Percentiles rank a stretch among this genome's conserved stretches.
phyloP scores from a whole-genome alignment of 2,329 filamentous ascomycete genomes.

The Trematosphaeria pertusa region DNA sequence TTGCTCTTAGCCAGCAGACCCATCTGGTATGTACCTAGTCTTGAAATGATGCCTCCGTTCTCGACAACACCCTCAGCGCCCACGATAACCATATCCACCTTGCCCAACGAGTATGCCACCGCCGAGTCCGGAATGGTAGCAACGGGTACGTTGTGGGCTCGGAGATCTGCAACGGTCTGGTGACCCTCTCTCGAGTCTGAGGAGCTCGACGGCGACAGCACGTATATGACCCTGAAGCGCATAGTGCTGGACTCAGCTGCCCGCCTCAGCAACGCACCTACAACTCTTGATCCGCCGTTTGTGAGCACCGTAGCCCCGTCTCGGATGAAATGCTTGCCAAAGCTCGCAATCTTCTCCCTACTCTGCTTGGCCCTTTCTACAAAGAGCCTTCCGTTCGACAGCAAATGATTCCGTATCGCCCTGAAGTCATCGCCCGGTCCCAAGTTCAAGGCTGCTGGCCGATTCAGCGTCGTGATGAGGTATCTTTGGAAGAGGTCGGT shows the following conservation, averaged over 20 bases:
- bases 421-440: constrained; percentile 75
- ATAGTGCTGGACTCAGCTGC: constrained; percentile 73
- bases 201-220: constrained; percentile 44
- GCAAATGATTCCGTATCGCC: constrained; percentile 79
- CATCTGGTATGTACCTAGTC: constrained; percentile 87
- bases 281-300: constrained; percentile 85
- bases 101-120: constrained; percentile 78
- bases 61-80: constrained; percentile 86
- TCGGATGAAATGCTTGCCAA: constrained; percentile 78
- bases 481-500: constrained; percentile 96
- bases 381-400: constrained; percentile 86
- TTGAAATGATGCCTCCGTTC: constrained; percentile 89
- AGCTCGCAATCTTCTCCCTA: constrained; percentile 79
- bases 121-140: constrained; percentile 79
- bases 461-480: constrained; percentile 75
- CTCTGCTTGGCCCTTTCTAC: constrained; percentile 86
- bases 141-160: constrained; percentile 79
- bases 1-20: constrained; percentile 77
- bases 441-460: constrained; percentile 52
- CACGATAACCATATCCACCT: constrained; percentile 72
- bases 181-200: constrained; percentile 65
- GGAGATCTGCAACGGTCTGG: constrained; percentile 72
- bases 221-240: constrained; percentile 83
- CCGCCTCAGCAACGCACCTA: constrained; percentile 75
- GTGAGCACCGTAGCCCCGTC: constrained; percentile 86